A percentile compares a stretch with the other conserved stretches of the same genome.
These are phyloP conservation scores for Pelargonium nanum DNA, from an alignment of 345 rosid species.

Conservation along the genomic window DNA sequence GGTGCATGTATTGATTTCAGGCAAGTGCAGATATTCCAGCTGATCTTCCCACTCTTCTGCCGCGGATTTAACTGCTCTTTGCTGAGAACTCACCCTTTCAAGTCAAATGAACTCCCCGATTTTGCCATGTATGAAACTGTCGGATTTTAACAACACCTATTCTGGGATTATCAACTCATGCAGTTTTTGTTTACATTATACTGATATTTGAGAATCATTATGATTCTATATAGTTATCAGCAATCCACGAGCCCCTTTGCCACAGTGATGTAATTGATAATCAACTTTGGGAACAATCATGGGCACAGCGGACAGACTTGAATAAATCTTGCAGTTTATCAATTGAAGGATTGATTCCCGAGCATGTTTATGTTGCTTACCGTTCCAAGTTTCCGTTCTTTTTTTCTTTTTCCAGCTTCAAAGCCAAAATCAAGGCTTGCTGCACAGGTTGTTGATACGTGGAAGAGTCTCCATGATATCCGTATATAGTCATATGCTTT, in stretches of 20 bases:
- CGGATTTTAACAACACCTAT: no score
- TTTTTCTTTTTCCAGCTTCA: no score
- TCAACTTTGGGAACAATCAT: background rate
- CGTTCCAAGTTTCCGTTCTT: background rate
- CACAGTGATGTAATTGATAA: background rate
- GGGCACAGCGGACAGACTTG: background rate
- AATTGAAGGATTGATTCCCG: background rate
- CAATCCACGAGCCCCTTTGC: background rate
- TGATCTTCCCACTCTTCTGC: conserved; percentile 38
- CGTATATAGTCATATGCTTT: no score
- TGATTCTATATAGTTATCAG: background rate
- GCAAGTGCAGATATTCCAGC: conserved; percentile 47
- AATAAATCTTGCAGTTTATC: background rate
- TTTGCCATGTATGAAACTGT: background rate
- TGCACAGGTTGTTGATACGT: background rate
- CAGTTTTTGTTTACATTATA: background rate
- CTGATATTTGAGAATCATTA: background rate
- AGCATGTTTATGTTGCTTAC: background rate
- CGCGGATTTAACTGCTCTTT: conserved; percentile 23
- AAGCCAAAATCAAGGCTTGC: no score
- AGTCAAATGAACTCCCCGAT: background rate
- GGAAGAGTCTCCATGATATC: background rate
- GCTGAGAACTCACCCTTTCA: background rate
- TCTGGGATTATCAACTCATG: background rate
- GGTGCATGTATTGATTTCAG: conserved; percentile 19